phyloP scores from a whole-genome alignment of 2,329 filamentous ascomycete genomes.

The Acrocalymma vagum region DNA sequence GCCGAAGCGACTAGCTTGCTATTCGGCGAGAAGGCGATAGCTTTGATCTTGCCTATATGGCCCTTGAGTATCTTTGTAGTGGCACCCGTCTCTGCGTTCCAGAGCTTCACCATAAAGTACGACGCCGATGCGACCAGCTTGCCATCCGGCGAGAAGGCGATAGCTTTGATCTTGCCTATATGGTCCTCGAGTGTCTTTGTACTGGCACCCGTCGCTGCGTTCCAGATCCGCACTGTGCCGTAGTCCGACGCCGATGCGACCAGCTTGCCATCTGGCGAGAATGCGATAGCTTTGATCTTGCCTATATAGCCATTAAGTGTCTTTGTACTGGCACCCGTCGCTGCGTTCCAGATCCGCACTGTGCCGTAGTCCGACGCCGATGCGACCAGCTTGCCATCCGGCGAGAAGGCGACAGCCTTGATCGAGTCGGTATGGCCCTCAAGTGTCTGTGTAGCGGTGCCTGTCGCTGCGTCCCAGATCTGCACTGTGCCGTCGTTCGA shows the following conservation, averaged over 20 bases:
- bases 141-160: constrained; percentile 3
- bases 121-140: not conserved
- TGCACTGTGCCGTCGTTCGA: constrained; percentile 10
- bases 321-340: no score
- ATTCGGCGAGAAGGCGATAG: constrained; percentile 2
- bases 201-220: no score
- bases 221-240: no score
- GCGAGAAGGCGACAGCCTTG: constrained; percentile 4
- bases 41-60: not conserved
- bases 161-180: not conserved
- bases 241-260: no score
- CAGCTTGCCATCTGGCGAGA: constrained; percentile 9
- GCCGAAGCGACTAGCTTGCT: no score
- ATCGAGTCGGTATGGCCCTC: constrained; percentile 1
- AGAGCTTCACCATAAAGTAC: constrained; percentile 16
- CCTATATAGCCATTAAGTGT: not conserved
- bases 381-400: not conserved
- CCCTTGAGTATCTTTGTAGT: no score
- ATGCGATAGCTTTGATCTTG: not conserved
- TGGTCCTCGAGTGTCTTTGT: constrained; percentile 5
- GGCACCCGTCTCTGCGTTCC: constrained; percentile 10
- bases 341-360: constrained; percentile 21
- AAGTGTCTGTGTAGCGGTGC: no score
- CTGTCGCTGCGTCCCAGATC: constrained; percentile 17
- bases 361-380: constrained; percentile 3